Evolutionary conservation across 2,329 filamentous ascomycete genomes (phyloP).

Genomic region (Apiospora hydei): DNA sequence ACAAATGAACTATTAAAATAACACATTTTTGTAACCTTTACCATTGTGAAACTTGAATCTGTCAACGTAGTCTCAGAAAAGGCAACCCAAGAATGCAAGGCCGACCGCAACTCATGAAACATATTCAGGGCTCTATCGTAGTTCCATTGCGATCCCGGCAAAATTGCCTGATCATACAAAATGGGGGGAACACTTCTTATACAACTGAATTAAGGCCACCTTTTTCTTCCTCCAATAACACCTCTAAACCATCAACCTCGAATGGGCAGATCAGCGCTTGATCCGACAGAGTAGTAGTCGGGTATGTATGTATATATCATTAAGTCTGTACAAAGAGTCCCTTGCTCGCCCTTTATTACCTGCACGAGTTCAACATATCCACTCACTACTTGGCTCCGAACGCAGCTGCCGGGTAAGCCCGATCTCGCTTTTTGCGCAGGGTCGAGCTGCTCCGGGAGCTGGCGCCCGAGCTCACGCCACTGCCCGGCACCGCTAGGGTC

Average conservation of each 20-base stretch:
- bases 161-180: no score
- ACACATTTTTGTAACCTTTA: background rate
- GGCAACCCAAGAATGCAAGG: background rate
- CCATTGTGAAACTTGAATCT: background rate
- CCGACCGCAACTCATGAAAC: background rate
- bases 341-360: background rate
- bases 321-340: background rate
- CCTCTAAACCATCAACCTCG: background rate
- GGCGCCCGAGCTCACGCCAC: constrained; percentile 47
- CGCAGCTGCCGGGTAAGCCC: constrained; percentile 68
- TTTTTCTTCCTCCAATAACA: background rate
- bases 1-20: constrained; percentile 1
- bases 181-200: background rate
- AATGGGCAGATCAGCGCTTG: constrained; percentile 13
- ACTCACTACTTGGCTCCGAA: constrained; percentile 50
- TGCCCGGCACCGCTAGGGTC: constrained; percentile 34
- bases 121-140: background rate
- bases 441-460: constrained; percentile 65
- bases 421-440: constrained; percentile 63
- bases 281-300: background rate
- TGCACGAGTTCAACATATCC: background rate
- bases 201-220: background rate
- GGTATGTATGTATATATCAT: background rate
- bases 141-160: background rate
- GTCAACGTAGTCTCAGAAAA: background rate